These are phyloP conservation scores for Boletus semigastroideus DNA, from an alignment of 1,284 basidiomycete genomes.

Conservation along the genomic window DNA sequence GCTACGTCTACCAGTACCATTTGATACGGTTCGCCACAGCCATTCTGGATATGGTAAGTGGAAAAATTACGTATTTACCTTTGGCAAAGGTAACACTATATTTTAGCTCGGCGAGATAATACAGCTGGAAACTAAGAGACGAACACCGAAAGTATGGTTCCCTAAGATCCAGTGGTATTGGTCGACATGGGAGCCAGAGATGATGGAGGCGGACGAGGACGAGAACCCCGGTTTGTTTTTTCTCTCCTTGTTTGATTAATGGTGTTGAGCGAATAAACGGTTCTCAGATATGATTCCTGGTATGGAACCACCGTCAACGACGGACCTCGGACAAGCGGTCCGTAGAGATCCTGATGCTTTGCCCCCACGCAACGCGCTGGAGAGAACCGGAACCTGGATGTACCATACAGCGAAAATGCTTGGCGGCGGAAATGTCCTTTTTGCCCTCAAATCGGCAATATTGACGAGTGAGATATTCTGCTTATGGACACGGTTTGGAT, in stretches of 20 bases:
- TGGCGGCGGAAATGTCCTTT: conserved; percentile 62
- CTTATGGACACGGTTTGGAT: neutral
- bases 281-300: conserved; percentile 61
- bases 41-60: conserved; percentile 46
- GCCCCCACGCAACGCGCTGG: conserved; percentile 60
- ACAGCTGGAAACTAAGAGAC: conserved; percentile 54
- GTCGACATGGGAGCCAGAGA: conserved; percentile 48
- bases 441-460: conserved; percentile 76
- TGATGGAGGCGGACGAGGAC: conserved; percentile 48
- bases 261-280: neutral
- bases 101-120: conserved; percentile 54
- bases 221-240: conserved; percentile 49
- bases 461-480: conserved; percentile 48
- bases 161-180: conserved; percentile 52
- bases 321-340: conserved; percentile 55
- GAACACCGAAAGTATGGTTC: conserved; percentile 61
- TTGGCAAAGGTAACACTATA: conserved; percentile 2
- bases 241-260: neutral
- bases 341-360: conserved; percentile 74
- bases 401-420: conserved; percentile 43
- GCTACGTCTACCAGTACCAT: conserved; percentile 76
- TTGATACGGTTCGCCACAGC: conserved; percentile 53
- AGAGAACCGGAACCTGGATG: conserved; percentile 48
- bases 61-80: conserved; percentile 32
- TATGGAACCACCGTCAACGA: conserved; percentile 39